phyloP scores from a whole-genome alignment of 257 asterid genomes.

The Lycium barbarum region DNA sequence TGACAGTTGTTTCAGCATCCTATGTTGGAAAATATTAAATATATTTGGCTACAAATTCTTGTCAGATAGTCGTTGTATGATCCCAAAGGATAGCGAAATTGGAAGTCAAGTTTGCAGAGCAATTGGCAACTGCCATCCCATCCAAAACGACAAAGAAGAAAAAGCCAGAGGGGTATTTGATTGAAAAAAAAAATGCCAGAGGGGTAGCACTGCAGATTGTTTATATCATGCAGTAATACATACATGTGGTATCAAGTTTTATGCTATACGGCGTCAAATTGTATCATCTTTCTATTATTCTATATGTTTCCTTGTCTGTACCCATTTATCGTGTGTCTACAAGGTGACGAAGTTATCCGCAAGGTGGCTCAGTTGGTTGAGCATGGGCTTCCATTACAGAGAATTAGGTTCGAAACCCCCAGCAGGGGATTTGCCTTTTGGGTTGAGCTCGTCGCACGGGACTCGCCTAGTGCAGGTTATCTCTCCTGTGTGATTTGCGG shows the following conservation, averaged over 20 bases:
- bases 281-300: background rate
- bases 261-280: background rate
- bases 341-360: background rate
- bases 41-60: background rate
- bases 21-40: background rate
- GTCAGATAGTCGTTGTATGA: background rate
- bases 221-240: background rate
- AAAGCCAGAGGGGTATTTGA: background rate
- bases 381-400: no score
- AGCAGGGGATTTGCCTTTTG: no score
- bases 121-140: background rate
- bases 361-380: no score
- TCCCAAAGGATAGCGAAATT: slow-evolving; percentile 18
- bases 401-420: no score
- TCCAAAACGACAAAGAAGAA: background rate
- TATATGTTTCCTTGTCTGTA: background rate
- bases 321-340: background rate
- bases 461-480: no score
- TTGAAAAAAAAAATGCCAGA: background rate
- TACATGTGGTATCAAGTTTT: background rate
- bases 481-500: no score
- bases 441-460: no score
- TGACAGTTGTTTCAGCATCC: background rate
- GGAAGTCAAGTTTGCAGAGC: background rate
- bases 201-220: background rate